These are phyloP conservation scores for Entonaema liquescens DNA, from an alignment of 495 filamentous ascomycete species.

Conservation along the genomic window DNA sequence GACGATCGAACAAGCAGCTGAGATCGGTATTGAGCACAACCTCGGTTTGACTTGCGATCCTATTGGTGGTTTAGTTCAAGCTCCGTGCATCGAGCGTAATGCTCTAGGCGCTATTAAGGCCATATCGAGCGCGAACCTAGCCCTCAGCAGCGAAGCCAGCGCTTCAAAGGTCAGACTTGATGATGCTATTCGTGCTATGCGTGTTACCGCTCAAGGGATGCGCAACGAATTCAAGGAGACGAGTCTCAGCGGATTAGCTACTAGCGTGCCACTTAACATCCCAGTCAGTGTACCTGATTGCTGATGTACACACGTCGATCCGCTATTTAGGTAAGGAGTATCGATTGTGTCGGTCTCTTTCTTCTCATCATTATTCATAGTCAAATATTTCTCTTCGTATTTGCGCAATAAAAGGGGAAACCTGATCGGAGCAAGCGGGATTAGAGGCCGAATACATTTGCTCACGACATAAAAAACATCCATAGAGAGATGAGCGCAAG, in stretches of 20 bases:
- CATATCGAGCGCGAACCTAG: slow-evolving; percentile 50
- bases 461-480: neutral
- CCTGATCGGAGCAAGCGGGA: neutral
- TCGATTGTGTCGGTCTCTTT: neutral
- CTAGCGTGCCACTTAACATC: slow-evolving; percentile 48
- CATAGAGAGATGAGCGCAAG: neutral
- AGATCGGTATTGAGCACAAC: slow-evolving; percentile 52
- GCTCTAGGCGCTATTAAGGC: slow-evolving; percentile 49
- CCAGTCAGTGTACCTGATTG: slow-evolving; percentile 51
- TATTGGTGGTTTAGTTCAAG: slow-evolving; percentile 48
- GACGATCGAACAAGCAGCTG: slow-evolving; percentile 49
- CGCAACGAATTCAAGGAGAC: slow-evolving; percentile 52
- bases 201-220: slow-evolving; percentile 49
- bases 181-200: slow-evolving; percentile 50
- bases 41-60: slow-evolving; percentile 49
- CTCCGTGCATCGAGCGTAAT: slow-evolving; percentile 51
- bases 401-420: neutral
- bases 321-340: neutral
- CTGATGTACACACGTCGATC: slow-evolving; percentile 10
- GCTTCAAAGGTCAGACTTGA: slow-evolving; percentile 49
- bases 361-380: neutral
- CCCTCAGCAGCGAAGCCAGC: slow-evolving; percentile 46
- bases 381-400: neutral
- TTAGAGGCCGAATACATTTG: neutral
- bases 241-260: slow-evolving; percentile 48